Percentiles rank a stretch among this genome's conserved stretches.
phyloP scores from a whole-genome alignment of 2,329 filamentous ascomycete species.

The Diaporthe nobilis region DNA sequence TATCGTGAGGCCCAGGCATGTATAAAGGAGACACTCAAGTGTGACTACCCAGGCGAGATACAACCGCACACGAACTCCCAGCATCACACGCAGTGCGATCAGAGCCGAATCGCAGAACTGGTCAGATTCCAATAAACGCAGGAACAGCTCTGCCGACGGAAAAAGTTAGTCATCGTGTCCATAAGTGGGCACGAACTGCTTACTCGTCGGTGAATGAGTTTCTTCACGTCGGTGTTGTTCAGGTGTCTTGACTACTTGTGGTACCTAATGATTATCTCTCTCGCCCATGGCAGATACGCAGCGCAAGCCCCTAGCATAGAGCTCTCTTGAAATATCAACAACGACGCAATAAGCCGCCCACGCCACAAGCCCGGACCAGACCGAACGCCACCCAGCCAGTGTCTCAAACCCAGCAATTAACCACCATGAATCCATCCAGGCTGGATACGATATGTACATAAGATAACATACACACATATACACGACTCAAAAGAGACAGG shows the following conservation, averaged over 20 bases:
- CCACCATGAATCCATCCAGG: neutral
- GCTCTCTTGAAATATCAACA: neutral
- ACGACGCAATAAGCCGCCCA: neutral
- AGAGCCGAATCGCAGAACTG: neutral
- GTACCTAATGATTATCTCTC: neutral
- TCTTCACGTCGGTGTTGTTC: neutral
- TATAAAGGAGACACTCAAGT: too few species aligned
- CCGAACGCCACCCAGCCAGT: neutral
- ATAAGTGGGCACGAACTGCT: too few species aligned
- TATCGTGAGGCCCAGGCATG: too few species aligned
- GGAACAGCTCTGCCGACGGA: neutral
- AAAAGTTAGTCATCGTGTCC: too few species aligned
- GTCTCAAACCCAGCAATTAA: neutral
- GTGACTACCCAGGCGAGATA: too few species aligned
- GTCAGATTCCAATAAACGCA: too few species aligned
- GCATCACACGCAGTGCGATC: neutral
- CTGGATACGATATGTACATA: neutral
- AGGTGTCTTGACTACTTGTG: too few species aligned
- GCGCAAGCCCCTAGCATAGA: neutral
- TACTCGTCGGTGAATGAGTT: neutral
- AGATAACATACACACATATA: neutral
- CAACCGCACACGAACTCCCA: neutral
- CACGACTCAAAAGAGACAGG: neutral
- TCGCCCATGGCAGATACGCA: neutral
- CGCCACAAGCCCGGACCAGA: neutral